Evolutionary conservation across 73 alveolate species (phyloP).

Genomic region (Paramecium caudatum): DNA sequence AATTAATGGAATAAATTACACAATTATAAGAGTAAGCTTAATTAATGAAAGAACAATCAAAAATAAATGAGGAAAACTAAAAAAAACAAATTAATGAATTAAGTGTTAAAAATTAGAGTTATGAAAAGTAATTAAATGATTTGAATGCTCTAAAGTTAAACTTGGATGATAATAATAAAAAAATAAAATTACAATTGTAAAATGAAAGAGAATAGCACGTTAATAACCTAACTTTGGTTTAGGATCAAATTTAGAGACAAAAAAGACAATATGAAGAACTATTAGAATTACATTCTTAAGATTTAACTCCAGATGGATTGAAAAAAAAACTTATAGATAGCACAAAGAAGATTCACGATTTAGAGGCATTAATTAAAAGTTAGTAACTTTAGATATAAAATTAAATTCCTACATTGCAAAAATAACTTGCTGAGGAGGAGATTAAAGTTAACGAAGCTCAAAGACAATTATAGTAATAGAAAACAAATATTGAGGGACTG

Average conservation of each 20-base stretch:
- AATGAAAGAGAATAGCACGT: no score
- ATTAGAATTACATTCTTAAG: background rate
- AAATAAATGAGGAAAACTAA: no score
- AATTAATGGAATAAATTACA: background rate
- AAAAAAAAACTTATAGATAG: background rate
- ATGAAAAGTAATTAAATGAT: background rate
- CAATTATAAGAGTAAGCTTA: background rate
- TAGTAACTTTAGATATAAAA: background rate
- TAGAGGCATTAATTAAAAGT: background rate
- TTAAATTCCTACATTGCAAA: background rate
- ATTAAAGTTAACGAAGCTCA: background rate
- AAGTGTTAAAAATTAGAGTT: constrained; percentile 18
- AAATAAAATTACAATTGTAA: background rate
- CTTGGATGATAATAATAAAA: background rate
- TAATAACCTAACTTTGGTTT: background rate
- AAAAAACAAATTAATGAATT: background rate
- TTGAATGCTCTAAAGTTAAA: background rate
- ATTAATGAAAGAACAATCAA: background rate
- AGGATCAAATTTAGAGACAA: background rate
- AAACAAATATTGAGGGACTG: background rate
- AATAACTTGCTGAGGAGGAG: background rate
- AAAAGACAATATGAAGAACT: constrained; percentile 23
- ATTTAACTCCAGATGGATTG: constrained; percentile 23
- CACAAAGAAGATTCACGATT: constrained; percentile 27
- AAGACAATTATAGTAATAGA: background rate